These are phyloP conservation scores for Saccharomycopsis hybrid DNA, from an alignment of 1,139 yeast genomes.

Conservation along the genomic window DNA sequence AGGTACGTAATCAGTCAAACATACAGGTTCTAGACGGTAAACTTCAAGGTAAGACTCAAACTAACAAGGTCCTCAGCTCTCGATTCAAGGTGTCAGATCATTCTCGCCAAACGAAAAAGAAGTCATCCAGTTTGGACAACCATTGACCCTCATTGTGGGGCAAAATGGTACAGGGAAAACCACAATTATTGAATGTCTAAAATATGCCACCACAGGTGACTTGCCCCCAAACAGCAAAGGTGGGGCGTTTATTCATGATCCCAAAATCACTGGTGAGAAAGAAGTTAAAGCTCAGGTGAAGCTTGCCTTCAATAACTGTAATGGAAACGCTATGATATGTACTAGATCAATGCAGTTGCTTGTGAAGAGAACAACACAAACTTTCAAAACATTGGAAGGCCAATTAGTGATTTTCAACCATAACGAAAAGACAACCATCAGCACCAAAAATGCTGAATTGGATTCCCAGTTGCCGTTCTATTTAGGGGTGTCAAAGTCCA, in stretches of 20 bases:
- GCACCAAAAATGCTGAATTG: constrained; percentile 79
- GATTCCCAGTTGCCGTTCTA: constrained; percentile 76
- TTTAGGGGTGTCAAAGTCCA: constrained; percentile 82
- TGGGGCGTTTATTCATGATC: constrained; percentile 95
- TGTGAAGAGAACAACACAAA: constrained; percentile 53
- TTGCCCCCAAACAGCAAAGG: constrained; percentile 94
- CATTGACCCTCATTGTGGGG: constrained; percentile 90
- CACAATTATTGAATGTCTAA: constrained; percentile 87
- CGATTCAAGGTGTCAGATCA: constrained; percentile 86
- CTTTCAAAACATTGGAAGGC: constrained; percentile 89
- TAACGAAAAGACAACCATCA: constrained; percentile 59
- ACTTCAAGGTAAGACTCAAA: too few species aligned
- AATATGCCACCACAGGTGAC: constrained; percentile 93
- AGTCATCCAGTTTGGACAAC: constrained; percentile 83
- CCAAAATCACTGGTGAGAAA: constrained; percentile 68
- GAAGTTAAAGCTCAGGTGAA: constrained; percentile 87
- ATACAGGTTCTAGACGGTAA: too few species aligned
- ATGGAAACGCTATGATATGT: constrained; percentile 73
- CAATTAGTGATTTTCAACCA: constrained; percentile 62
- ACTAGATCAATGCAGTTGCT: constrained; percentile 78
- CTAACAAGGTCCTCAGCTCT: too few species aligned
- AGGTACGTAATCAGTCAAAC: too few species aligned
- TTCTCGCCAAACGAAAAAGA: constrained; percentile 80
- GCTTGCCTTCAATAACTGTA: constrained; percentile 71
- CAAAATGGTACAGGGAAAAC: constrained; percentile 99